These are phyloP conservation scores for Penicillium sp. DNA, from an alignment of 2,329 filamentous ascomycete species.

Conservation along the genomic window DNA sequence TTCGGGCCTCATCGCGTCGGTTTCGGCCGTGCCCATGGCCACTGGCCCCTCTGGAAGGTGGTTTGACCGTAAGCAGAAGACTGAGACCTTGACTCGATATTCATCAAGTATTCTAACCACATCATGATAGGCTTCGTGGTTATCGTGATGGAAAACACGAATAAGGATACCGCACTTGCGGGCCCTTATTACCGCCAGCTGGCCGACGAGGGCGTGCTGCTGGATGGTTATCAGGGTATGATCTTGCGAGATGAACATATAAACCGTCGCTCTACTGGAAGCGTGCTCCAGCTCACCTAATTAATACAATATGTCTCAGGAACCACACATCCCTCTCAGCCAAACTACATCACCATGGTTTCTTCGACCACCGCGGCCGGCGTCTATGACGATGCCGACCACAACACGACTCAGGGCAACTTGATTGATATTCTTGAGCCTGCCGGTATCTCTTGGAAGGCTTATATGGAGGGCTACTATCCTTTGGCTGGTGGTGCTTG, in stretches of 20 bases:
- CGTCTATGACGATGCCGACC: slow-evolving; percentile 9
- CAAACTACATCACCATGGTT: slow-evolving; percentile 14
- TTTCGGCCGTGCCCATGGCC: background rate
- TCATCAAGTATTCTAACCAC: background rate
- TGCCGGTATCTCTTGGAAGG: slow-evolving; percentile 12
- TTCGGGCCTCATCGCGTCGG: background rate
- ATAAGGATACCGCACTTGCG: slow-evolving; percentile 8
- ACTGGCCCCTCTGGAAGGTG: background rate
- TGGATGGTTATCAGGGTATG: slow-evolving; percentile 1
- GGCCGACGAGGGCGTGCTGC: slow-evolving; percentile 7
- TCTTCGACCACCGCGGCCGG: slow-evolving; percentile 6
- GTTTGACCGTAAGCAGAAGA: background rate
- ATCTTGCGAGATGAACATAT: background rate
- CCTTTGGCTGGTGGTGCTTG: slow-evolving; percentile 8
- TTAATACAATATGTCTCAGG: background rate
- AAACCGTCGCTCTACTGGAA: too few relatives aligned
- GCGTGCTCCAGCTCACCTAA: too few relatives aligned
- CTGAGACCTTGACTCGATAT: too few relatives aligned
- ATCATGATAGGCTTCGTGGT: slow-evolving; percentile 2
- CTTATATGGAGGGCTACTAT: slow-evolving; percentile 11
- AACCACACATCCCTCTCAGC: slow-evolving; percentile 11
- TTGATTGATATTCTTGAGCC: slow-evolving; percentile 12
- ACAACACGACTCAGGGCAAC: slow-evolving; percentile 11
- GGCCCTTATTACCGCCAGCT: slow-evolving; percentile 7
- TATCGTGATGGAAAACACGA: slow-evolving; percentile 12